Base-by-base conservation (phyloP, 306 rosid species). In the Comarum palustre region DNA sequence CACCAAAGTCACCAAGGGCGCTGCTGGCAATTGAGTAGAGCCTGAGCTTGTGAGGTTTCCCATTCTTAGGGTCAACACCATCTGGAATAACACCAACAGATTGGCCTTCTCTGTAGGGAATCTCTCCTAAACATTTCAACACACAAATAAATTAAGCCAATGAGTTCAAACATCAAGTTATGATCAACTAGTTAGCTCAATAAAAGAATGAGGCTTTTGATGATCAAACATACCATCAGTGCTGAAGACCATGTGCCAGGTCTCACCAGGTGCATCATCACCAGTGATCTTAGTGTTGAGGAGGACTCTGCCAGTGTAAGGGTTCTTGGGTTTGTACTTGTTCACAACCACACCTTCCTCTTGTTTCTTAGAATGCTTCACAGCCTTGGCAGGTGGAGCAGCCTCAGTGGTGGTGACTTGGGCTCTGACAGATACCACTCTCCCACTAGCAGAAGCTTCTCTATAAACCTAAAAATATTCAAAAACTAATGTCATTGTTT, bases 251-350 rank as follows among this genome's bases (percentile, higher is more conserved):
- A 95, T 95, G 82, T 95, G 99, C 96, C 97, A 91, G 4, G 99
- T 95, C 78, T 95, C 99, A 19, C 99, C 99, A 11, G 99, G 99
- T 51, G 99, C 99, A 75, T 95, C 99, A 74, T 95, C 99, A 24
- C 88, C 97, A 16, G 99, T 95, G 85, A 95, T 95, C 89, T 88
- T 95, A 19, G 99, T 91, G 88, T 95, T 95, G 76, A 95, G 91
- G 45, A 95, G 87, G 80, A 88, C 84, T 57, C 88, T 86, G 0
- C 96, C 93, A 48, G 4, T 45, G 90, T 95, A 95, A 6, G 99
- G 99, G 24, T 69, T 73, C 81, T 92, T 90, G 6, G 99, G 99
- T 73, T 86, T 94, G 83, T 36, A 94, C 75, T 88, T 91, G 84
- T 94, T 94, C 41, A 90, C 94, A 1, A 93, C 71, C 8, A 94